Conservation (phyloP, 306 rosid genomes). For the Lathyrus sativus region DNA sequence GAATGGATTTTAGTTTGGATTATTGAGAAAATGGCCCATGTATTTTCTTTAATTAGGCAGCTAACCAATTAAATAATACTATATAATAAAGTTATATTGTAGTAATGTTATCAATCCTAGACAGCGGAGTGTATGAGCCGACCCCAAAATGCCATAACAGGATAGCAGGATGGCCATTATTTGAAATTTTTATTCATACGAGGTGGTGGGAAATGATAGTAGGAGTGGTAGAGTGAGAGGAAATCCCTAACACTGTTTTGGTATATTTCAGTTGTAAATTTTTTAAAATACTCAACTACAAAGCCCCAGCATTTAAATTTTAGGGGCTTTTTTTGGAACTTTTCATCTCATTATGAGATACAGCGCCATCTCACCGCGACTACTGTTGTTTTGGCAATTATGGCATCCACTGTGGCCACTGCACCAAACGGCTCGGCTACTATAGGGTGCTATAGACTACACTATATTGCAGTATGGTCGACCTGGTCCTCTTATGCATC, state of each 20-base stretch:
- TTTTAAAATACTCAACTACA: neutral
- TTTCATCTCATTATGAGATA: neutral
- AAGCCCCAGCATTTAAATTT: neutral
- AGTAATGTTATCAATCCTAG: neutral
- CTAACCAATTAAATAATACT: too few species aligned
- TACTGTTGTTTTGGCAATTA: neutral
- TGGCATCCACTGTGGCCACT: neutral
- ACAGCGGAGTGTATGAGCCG: neutral
- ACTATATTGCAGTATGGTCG: neutral
- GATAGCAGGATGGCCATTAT: neutral
- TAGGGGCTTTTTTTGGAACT: neutral
- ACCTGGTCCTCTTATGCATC: neutral
- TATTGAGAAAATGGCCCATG: too few species aligned
- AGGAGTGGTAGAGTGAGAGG: neutral
- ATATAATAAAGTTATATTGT: neutral
- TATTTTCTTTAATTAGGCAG: too few species aligned
- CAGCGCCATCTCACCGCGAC: neutral
- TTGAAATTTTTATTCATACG: neutral
- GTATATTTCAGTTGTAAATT: neutral
- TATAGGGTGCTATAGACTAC: neutral
- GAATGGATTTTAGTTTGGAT: too few species aligned
- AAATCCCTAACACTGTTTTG: neutral
- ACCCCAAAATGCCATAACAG: neutral
- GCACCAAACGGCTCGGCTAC: neutral
- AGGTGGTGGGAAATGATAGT: neutral